Conservation (phyloP, 2,329 filamentous ascomycete species). For the Fusarium anthophilum region DNA sequence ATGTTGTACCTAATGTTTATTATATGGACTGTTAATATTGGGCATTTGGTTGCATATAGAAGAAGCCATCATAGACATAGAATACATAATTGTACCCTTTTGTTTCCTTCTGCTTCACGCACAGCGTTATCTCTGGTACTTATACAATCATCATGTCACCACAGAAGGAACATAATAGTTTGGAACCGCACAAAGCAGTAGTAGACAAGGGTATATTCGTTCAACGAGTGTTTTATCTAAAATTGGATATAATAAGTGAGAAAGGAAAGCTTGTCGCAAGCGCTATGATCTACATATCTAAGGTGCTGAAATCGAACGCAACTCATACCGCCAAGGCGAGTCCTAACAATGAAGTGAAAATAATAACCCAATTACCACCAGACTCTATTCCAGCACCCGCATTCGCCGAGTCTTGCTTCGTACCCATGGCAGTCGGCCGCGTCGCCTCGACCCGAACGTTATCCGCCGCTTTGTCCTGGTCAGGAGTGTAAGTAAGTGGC, state of each 20-base stretch:
- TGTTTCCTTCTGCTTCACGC: neutral
- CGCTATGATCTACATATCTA: slow-evolving; percentile 8
- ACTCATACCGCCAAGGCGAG: slow-evolving; percentile 12
- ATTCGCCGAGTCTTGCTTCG: neutral
- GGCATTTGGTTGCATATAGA: neutral
- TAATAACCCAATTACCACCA: neutral
- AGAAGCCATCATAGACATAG: neutral
- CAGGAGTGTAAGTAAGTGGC: slow-evolving; percentile 41
- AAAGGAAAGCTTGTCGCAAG: slow-evolving; percentile 12
- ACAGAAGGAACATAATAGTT: neutral
- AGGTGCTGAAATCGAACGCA: neutral
- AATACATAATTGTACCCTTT: neutral
- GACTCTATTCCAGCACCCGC: neutral
- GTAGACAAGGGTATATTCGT: neutral
- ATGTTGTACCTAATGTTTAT: neutral
- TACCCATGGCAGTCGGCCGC: slow-evolving; percentile 34
- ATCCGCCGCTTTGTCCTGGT: slow-evolving; percentile 45
- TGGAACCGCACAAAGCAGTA: no score
- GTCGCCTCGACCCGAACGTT: slow-evolving; percentile 49
- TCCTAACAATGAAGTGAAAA: slow-evolving; percentile 12
- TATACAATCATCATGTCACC: neutral
- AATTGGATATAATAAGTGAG: slow-evolving; percentile 2
- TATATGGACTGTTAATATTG: neutral
- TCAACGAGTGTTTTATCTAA: neutral
- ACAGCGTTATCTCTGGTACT: neutral